Evolutionary conservation across 768 basidiomycete genomes (phyloP).

Genomic region (Hygrocybe coccinea): DNA sequence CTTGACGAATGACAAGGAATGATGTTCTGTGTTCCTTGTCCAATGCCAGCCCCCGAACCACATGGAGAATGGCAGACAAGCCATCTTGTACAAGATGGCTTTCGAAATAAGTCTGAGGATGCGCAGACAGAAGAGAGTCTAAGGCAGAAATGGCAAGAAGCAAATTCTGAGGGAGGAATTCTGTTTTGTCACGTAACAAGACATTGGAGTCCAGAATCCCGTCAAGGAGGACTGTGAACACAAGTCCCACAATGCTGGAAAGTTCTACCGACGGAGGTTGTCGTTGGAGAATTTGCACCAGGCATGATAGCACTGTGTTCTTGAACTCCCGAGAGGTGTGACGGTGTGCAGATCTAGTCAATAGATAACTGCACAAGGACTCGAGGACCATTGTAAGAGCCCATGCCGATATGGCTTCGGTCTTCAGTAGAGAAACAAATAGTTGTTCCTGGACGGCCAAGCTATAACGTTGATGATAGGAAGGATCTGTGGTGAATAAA

Average conservation of each 20-base stretch:
- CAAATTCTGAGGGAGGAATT: constrained; percentile 2
- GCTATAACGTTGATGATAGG: constrained; percentile 2
- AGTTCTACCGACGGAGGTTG: neutral
- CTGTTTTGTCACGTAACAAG: constrained; percentile 1
- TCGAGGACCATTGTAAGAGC: constrained; percentile 2
- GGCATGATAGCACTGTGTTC: neutral
- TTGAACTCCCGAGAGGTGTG: neutral
- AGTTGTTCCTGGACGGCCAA: constrained; percentile 3
- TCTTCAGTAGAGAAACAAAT: constrained; percentile 1
- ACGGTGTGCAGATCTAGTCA: neutral
- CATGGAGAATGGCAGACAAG: neutral
- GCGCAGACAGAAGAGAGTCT: neutral
- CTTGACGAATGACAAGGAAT: constrained; percentile 1
- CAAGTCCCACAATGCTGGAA: constrained; percentile 1
- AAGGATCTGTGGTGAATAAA: constrained; percentile 2
- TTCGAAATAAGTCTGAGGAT: neutral
- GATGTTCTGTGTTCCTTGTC: neutral
- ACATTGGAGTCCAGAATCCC: neutral
- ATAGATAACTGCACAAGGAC: constrained; percentile 1
- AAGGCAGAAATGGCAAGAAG: constrained; percentile 3
- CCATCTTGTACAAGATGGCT: neutral
- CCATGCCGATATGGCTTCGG: neutral
- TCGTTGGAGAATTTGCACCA: neutral
- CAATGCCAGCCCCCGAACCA: neutral
- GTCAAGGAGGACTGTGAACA: neutral